Evolutionary conservation across 2,329 filamentous ascomycete species (phyloP).

Genomic region (Escovopsis sp.): DNA sequence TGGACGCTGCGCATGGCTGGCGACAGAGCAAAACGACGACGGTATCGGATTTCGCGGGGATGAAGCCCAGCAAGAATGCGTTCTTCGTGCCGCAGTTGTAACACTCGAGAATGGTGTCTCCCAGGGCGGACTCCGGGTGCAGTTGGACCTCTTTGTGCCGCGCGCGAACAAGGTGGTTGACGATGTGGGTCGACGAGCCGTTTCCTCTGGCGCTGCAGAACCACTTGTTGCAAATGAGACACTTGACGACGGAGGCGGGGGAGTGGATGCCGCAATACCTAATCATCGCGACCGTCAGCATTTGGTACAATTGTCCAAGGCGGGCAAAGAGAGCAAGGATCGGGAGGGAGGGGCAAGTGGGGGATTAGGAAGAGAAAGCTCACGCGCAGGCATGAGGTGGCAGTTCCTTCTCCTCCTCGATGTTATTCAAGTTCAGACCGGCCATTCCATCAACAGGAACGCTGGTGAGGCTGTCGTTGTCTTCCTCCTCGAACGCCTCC

Average conservation of each 20-base stretch:
- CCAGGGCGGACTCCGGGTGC: constrained; percentile 80
- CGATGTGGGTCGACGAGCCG: constrained; percentile 90
- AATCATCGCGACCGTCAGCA: too few species aligned
- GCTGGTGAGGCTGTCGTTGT: constrained; percentile 61
- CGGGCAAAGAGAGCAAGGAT: constrained; percentile 13
- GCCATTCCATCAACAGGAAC: constrained; percentile 63
- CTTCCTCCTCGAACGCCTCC: constrained; percentile 71
- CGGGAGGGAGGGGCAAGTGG: constrained; percentile 2
- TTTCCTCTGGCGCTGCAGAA: constrained; percentile 97
- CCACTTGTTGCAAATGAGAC: constrained; percentile 91
- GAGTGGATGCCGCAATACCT: constrained; percentile 98
- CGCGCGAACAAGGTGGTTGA: constrained; percentile 93
- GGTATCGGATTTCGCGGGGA: constrained; percentile 95
- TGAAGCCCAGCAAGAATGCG: constrained; percentile 92
- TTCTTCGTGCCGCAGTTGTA: constrained; percentile 99
- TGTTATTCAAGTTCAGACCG: constrained; percentile 39
- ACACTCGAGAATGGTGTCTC: constrained; percentile 93
- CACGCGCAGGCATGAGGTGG: constrained; percentile 93
- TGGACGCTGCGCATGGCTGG: constrained; percentile 86
- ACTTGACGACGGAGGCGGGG: constrained; percentile 88
- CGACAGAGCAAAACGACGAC: constrained; percentile 94
- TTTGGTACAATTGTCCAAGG: too few species aligned
- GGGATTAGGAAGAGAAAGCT: constrained; percentile 24
- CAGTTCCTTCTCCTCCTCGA: constrained; percentile 76
- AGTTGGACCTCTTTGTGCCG: constrained; percentile 98